Evolutionary conservation across 352 stramenopile species (phyloP).

Genomic region (Pythium grandisporangium): DNA sequence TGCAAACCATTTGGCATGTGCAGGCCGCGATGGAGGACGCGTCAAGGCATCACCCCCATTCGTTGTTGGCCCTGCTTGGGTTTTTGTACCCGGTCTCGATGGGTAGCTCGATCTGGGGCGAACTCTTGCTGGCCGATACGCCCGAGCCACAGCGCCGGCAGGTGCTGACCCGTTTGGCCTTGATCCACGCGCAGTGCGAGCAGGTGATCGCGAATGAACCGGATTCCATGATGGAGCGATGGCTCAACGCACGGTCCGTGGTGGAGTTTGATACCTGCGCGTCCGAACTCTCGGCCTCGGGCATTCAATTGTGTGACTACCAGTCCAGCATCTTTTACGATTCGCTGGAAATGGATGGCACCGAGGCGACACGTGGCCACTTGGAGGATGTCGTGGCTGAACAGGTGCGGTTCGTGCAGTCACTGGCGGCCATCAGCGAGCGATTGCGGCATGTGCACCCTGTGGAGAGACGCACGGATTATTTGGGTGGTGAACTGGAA

Average conservation of each 20-base stretch:
- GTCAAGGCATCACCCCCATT: conserved; percentile 44
- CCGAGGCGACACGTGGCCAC: conserved; percentile 5
- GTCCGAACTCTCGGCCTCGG: conserved; percentile 25
- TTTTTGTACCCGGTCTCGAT: conserved; percentile 39
- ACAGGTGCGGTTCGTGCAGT: conserved; percentile 71
- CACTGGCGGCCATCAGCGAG: conserved; percentile 59
- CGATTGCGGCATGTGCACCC: conserved; percentile 56
- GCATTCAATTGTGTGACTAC: conserved; percentile 54
- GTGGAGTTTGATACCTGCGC: conserved; percentile 43
- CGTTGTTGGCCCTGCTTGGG: conserved; percentile 43
- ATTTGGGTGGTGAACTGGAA: conserved; percentile 36
- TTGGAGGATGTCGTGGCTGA: conserved; percentile 61
- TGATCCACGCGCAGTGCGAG: conserved; percentile 23
- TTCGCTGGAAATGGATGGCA: conserved; percentile 26
- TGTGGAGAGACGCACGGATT: conserved; percentile 32
- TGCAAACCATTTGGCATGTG: conserved; percentile 77
- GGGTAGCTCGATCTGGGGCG: conserved; percentile 35
- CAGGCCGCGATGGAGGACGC: conserved; percentile 54
- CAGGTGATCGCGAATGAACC: conserved; percentile 35
- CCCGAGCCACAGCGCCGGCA: conserved; percentile 39
- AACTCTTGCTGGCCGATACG: conserved; percentile 50
- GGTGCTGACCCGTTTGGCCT: conserved; percentile 30
- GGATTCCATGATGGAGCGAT: conserved; percentile 44
- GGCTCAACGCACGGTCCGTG: conserved; percentile 42
- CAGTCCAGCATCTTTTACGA: conserved; percentile 68